Conservation (phyloP, 805 yeast species). For the Starmerella stellata region DNA sequence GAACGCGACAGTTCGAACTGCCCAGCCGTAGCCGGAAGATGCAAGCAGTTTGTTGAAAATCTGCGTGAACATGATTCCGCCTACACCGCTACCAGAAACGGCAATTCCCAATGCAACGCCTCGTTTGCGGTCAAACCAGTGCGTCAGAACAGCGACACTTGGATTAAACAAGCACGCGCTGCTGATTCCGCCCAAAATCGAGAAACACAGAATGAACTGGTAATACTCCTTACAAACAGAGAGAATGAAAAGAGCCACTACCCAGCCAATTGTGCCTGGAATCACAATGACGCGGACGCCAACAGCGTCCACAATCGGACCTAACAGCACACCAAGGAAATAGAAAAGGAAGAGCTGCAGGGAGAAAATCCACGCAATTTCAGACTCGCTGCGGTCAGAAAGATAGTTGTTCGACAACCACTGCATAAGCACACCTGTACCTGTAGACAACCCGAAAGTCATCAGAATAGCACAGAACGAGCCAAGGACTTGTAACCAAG, state of each 20-base stretch:
- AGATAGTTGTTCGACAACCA: conserved; percentile 39
- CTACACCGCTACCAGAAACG: conserved; percentile 45
- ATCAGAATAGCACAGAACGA: conserved; percentile 38
- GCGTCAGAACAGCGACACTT: conserved; percentile 35
- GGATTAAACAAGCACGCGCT: conserved; percentile 32
- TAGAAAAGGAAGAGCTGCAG: conserved; percentile 22
- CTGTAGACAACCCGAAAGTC: conserved; percentile 44
- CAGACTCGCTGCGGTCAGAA: conserved; percentile 27
- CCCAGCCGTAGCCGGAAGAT: conserved; percentile 40
- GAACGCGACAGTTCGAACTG: conserved; percentile 32
- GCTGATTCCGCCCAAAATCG: conserved; percentile 32
- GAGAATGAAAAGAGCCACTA: conserved; percentile 33
- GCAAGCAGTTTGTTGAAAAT: conserved; percentile 30
- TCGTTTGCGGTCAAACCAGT: conserved; percentile 39
- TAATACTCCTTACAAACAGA: conserved; percentile 34
- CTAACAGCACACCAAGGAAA: conserved; percentile 30
- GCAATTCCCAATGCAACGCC: conserved; percentile 44
- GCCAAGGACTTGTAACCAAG: conserved; percentile 36
- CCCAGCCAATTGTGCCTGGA: conserved; percentile 29
- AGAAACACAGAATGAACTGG: conserved; percentile 40
- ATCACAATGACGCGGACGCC: conserved; percentile 33
- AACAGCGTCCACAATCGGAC: conserved; percentile 37
- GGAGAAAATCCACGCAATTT: conserved; percentile 50
- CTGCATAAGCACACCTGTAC: conserved; percentile 49
- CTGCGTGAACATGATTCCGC: conserved; percentile 44